Evolutionary conservation across 1,284 basidiomycete genomes (phyloP).

Genomic region (Cerrena zonata): DNA sequence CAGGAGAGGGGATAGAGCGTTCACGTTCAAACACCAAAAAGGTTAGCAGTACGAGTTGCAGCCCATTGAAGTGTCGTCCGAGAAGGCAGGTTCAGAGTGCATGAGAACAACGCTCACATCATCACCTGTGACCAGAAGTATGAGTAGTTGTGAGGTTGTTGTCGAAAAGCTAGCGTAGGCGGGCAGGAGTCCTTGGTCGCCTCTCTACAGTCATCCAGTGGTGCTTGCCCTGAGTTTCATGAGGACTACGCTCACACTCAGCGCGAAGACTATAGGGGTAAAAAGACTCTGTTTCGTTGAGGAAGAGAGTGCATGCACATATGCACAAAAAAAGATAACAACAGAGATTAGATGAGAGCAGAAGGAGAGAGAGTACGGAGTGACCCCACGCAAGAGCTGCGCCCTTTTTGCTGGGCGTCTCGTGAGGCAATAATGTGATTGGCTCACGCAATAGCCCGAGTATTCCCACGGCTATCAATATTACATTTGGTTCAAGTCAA

Average conservation of each 20-base stretch:
- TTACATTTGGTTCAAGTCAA: too few species aligned
- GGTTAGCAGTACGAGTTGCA: background rate
- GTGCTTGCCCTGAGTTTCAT: conserved; percentile 21
- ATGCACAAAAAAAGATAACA: background rate
- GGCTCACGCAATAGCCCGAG: too few species aligned
- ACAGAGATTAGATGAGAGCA: background rate
- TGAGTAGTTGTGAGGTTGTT: background rate
- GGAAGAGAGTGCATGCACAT: background rate
- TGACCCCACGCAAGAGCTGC: background rate
- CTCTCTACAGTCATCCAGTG: background rate
- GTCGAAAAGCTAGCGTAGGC: too few species aligned
- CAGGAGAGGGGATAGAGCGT: background rate
- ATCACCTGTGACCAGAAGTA: conserved; percentile 2
- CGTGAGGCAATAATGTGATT: conserved; percentile 15
- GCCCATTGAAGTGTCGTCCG: background rate
- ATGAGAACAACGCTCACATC: conserved; percentile 17
- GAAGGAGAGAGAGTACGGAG: background rate
- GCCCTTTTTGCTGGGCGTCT: conserved; percentile 9
- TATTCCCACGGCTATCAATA: too few species aligned
- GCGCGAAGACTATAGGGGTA: conserved; percentile 1
- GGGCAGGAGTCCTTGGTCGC: background rate
- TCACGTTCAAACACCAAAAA: background rate
- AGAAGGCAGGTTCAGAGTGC: conserved; percentile 7
- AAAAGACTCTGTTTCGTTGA: background rate
- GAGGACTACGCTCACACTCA: conserved; percentile 27